These are phyloP conservation scores for Angophora floribunda DNA, from an alignment of 345 rosid species.

Conservation along the genomic window DNA sequence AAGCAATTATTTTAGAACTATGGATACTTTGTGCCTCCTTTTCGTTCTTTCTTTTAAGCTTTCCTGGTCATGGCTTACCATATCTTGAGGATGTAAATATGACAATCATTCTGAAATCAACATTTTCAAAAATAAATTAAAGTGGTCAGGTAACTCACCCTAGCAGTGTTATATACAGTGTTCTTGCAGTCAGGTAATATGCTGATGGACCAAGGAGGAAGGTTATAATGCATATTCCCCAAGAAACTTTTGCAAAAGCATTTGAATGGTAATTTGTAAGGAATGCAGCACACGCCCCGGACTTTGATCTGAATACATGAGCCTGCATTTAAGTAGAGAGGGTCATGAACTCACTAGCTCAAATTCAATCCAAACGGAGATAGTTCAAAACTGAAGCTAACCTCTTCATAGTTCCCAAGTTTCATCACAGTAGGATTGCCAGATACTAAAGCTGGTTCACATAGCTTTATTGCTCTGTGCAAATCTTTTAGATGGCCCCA, in stretches of 20 bases:
- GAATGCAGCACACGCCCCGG: constrained; percentile 90
- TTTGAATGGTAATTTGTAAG: constrained; percentile 69
- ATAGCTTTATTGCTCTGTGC: constrained; percentile 86
- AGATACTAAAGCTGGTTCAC: constrained; percentile 80
- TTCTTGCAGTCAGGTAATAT: constrained; percentile 98
- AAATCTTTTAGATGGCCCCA: constrained; percentile 99
- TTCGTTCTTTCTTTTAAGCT: background rate
- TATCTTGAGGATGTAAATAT: background rate
- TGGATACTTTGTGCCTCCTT: background rate
- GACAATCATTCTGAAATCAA: background rate
- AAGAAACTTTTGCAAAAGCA: constrained; percentile 67
- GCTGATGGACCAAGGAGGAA: constrained; percentile 99
- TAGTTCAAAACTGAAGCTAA: background rate
- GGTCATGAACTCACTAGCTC: background rate
- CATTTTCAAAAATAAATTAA: background rate
- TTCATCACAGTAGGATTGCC: constrained; percentile 50
- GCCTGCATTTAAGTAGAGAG: constrained; percentile 41
- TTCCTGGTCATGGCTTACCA: background rate
- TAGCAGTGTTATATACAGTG: constrained; percentile 95
- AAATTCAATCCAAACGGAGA: background rate
- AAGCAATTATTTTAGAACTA: background rate
- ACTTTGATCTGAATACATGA: constrained; percentile 63
- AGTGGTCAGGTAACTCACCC: constrained; percentile 33
- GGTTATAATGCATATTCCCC: constrained; percentile 70
- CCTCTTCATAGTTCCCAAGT: constrained; percentile 94